Base-by-base conservation (phyloP, 139 green algal genomes). In the Chlorella sorokiniana region DNA sequence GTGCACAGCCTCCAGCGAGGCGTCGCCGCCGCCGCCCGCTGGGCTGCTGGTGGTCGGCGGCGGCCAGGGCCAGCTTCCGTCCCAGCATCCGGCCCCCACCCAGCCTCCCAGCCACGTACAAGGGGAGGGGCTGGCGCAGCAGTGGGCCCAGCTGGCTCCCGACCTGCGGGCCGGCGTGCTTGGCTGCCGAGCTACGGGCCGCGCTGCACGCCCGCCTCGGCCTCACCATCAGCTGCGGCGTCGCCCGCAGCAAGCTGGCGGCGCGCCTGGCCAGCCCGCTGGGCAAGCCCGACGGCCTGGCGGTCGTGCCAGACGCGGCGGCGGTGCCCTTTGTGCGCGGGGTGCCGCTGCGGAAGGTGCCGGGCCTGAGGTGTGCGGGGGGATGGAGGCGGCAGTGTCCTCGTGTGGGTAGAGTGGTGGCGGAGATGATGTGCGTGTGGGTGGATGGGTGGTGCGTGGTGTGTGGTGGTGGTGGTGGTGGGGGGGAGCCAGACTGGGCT, bases 181-280 rank as follows among this genome's bases (percentile, higher is more conserved):
- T 91, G 16, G 89, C 80, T 9, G 63, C 81, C 27, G 38, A 70
- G 9, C n/a, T 90, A 40, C 78, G 73, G 23, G 3, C 6, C 9
- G 67, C 77, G 2, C 3, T 86, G 37, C 35, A 63, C 18, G 2
- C 37, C 29, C 69, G 80, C n/a, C 68, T 89, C 35, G 79, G 79
- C 0, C 35, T 94, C 1, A 91, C 71, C 8, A 70, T 88, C 11
- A 89, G 83, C 23, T 88, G 88, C 44, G 90, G 90, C 0, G 84
- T 94, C 31, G 83, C 85, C 9, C 42, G 67, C 35, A 90, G 69
- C 69, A 93, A 92, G 78, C 87, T 93, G 56, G 33, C 89, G 33
- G 83, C 91, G 0, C 79, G 90, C 1, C 79, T 94, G 51, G 88
- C 86, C 4, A 81, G 81, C 11, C 88, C 88, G 18, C 18, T 84